phyloP scores from a whole-genome alignment of 2,329 filamentous ascomycete genomes.

The Fusarium sp. region DNA sequence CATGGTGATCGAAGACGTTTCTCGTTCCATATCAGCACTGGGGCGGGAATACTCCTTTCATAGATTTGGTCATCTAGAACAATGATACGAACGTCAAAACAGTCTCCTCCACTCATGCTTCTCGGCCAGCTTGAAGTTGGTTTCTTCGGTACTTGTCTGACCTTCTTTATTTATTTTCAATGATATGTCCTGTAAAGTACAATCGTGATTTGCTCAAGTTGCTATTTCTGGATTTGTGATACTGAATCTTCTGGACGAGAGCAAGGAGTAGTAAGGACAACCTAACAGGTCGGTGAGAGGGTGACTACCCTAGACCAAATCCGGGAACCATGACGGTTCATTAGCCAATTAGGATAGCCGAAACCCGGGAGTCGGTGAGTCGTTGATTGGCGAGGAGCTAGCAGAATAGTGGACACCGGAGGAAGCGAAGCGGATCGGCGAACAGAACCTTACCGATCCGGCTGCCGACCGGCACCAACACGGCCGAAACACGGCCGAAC shows the following conservation, averaged over 20 bases:
- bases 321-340: not conserved
- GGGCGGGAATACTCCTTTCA: not conserved
- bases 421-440: not conserved
- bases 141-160: not conserved
- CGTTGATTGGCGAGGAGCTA: not conserved
- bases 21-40: not conserved
- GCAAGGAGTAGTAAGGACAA: not conserved
- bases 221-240: not conserved
- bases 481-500: not conserved
- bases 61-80: not conserved
- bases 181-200: not conserved
- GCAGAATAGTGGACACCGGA: not conserved
- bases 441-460: not conserved
- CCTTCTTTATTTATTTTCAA: not conserved
- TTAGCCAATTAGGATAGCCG: not conserved
- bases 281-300: not conserved
- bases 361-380: not conserved
- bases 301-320: not conserved
- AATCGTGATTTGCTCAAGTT: not conserved
- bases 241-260: not conserved
- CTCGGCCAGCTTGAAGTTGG: not conserved
- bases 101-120: not conserved
- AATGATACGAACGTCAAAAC: accelerated
- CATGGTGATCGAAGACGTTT: not conserved
- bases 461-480: not conserved